Evolutionary conservation across 2,329 filamentous ascomycete genomes (phyloP).

Genomic region (Moelleriella libera): DNA sequence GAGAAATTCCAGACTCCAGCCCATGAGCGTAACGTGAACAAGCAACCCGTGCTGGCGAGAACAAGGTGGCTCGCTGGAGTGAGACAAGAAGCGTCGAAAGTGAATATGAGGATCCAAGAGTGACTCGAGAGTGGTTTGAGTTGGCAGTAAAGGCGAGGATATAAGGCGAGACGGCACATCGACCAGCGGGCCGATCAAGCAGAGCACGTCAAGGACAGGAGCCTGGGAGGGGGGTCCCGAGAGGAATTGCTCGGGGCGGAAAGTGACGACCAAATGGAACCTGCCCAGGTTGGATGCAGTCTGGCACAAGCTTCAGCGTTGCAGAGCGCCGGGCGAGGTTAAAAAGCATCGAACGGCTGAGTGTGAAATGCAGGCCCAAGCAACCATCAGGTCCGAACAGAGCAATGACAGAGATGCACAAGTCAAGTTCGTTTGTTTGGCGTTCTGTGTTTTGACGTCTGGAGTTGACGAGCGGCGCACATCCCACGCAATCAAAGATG

Average conservation of each 20-base stretch:
- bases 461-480: not conserved
- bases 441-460: not conserved
- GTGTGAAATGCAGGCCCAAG: not conserved
- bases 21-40: too few species aligned
- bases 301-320: slow-evolving; percentile 1
- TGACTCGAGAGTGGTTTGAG: not conserved
- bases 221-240: not conserved
- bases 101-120: not conserved
- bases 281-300: not conserved
- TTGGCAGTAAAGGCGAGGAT: not conserved
- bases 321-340: not conserved
- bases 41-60: too few species aligned
- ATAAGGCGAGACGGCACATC: not conserved
- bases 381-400: not conserved
- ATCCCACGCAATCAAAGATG: not conserved
- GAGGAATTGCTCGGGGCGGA: not conserved
- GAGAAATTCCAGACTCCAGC: too few species aligned
- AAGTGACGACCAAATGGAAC: not conserved
- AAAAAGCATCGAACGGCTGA: too few species aligned
- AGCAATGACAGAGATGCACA: not conserved
- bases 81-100: too few species aligned
- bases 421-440: not conserved
- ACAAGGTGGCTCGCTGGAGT: too few species aligned
- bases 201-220: slow-evolving; percentile 1
- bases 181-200: slow-evolving; percentile 2